Conservation (phyloP, 371 early-diverging fungal genomes). For the Lichtheimia ornata region DNA sequence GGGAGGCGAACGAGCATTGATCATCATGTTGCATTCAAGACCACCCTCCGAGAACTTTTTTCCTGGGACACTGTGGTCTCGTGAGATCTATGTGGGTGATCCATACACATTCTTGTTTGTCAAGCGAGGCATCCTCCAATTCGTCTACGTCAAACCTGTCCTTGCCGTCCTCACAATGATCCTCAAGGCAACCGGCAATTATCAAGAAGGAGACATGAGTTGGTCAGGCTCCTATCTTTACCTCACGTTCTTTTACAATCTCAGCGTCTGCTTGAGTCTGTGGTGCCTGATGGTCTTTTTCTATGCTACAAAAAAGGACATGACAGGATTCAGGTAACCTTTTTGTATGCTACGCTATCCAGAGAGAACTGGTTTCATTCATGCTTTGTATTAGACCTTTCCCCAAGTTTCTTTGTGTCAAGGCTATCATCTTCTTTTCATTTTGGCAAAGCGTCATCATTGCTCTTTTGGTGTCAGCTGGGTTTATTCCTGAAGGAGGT, state of each 20-base stretch:
- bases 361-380: not conserved
- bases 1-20: slow-evolving; percentile 89
- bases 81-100: slow-evolving; percentile 87
- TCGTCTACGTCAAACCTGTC: slow-evolving; percentile 88
- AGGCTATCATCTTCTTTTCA: slow-evolving; percentile 93
- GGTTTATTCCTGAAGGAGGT: slow-evolving; percentile 68
- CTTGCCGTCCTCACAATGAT: slow-evolving; percentile 81
- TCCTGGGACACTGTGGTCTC: slow-evolving; percentile 77
- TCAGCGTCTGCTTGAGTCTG: slow-evolving; percentile 81
- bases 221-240: slow-evolving; percentile 78
- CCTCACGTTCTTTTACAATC: slow-evolving; percentile 82
- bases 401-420: slow-evolving; percentile 94
- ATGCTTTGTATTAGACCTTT: slow-evolving; percentile 62
- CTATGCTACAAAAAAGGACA: slow-evolving; percentile 80
- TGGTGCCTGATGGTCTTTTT: slow-evolving; percentile 91
- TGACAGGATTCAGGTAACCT: slow-evolving; percentile 79
- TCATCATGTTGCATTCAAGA: slow-evolving; percentile 76
- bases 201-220: slow-evolving; percentile 82
- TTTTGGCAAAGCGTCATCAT: slow-evolving; percentile 95
- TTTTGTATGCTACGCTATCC: not conserved
- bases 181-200: slow-evolving; percentile 71
- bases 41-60: slow-evolving; percentile 81
- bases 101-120: slow-evolving; percentile 87
- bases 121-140: slow-evolving; percentile 92
- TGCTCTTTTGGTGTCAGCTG: slow-evolving; percentile 77